Evolutionary conservation across 345 rosid genomes (phyloP), one percentile per base, ranked within the genome.

Genomic region (Pistacia vera): DNA sequence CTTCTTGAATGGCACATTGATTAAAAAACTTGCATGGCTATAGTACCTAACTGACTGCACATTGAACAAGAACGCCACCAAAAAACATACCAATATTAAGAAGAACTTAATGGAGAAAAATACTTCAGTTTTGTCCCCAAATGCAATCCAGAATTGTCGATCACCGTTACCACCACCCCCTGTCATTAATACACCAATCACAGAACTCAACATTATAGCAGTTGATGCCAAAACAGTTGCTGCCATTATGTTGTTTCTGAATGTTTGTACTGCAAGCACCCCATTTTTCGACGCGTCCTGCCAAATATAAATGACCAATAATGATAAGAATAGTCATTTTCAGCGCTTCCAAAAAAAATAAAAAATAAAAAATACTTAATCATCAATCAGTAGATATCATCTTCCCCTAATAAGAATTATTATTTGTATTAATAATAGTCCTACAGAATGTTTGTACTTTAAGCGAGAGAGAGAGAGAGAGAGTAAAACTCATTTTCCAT

Each of bases 181-280:
- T 0, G 86, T 77, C 97, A 94, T 92, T 60, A 94, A 76, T 13
- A 91, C 76, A 0, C 93, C 98, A 20, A 92, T 87, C 22, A 93
- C 84, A 8, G 95, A 93, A 85, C 98, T 86, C 13, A 93, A 81
- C 92, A 82, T 91, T 77, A 93, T 91, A 1, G 97, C 97, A 2
- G 95, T 91, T 13, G 97, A 91, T 28, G 97, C 98, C 75, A 94
- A 80, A 9, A 94, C 81, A 30, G 97, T 94, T 36, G 98, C 92
- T 11, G 98, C 97, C 98, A 94, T 94, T 79, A 92, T 92, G 88
- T 94, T 94, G 85, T 92, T 94, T 41, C 97, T 78, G 52, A 94
- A 81, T 16, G 97, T 92, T 77, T 94, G 98, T 65, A 94, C 98
- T 18, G 97, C 92, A n/a, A 94, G 85, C 78, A 94, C 91, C 20